These are phyloP conservation scores for Aspergillus sergii DNA, from an alignment of 2,329 filamentous ascomycete species.

Conservation along the genomic window DNA sequence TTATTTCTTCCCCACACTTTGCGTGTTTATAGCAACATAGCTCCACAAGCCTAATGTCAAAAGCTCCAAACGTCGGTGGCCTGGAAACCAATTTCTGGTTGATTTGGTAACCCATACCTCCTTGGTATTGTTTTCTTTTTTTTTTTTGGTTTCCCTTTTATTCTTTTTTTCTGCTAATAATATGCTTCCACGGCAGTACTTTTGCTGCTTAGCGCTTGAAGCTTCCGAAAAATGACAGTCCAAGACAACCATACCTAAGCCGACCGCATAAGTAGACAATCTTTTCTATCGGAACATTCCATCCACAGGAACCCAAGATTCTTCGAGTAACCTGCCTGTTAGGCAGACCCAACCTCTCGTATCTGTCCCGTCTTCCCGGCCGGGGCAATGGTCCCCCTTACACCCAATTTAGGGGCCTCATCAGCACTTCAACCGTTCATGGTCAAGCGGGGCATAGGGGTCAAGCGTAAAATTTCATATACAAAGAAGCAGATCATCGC, in stretches of 20 bases:
- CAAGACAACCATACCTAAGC: conserved; percentile 3
- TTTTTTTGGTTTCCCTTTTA: neutral
- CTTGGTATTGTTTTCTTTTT: neutral
- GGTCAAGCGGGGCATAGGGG: neutral
- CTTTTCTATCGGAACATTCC: conserved; percentile 13
- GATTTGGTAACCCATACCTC: neutral
- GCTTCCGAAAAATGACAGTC: conserved; percentile 20
- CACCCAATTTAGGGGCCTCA: neutral
- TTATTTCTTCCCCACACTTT: neutral
- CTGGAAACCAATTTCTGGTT: neutral
- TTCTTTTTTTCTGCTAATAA: neutral
- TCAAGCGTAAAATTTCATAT: neutral
- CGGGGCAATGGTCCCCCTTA: conserved; percentile 3
- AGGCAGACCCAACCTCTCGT: neutral
- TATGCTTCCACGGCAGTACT: conserved; percentile 2
- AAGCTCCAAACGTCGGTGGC: neutral
- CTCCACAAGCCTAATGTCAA: neutral
- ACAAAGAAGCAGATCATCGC: neutral
- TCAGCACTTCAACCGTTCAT: neutral
- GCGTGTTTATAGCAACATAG: neutral
- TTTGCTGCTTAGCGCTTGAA: conserved; percentile 12
- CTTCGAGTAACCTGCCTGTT: neutral
- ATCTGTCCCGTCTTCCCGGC: conserved; percentile 1
- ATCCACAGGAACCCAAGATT: conserved; percentile 7
- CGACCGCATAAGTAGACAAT: conserved; percentile 1